These are phyloP conservation scores for Ophiocordyceps robertsii DNA, from an alignment of 2,329 filamentous ascomycete genomes.

Conservation along the genomic window DNA sequence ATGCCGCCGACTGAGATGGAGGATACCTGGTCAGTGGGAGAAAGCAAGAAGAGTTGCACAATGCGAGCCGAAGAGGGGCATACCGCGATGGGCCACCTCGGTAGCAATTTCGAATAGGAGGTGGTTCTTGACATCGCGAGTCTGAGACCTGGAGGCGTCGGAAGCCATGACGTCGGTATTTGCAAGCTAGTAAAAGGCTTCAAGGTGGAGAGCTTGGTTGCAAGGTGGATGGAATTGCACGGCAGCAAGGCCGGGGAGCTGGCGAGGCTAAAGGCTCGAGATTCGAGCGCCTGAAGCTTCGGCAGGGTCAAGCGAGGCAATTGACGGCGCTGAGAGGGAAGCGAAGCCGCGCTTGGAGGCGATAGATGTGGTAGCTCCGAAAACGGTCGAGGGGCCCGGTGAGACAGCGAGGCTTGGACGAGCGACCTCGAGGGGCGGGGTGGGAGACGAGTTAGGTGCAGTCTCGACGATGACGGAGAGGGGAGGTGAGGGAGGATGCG, in stretches of 20 bases:
- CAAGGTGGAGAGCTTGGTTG: background rate
- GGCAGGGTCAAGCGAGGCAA: no score
- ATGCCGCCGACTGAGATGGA: slow-evolving; percentile 70
- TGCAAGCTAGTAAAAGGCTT: background rate
- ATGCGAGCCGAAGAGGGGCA: slow-evolving; percentile 10
- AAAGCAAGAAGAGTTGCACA: slow-evolving; percentile 1
- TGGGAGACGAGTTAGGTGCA: background rate
- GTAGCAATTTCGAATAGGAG: slow-evolving; percentile 94
- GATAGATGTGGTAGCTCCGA: no score
- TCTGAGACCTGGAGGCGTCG: slow-evolving; percentile 25
- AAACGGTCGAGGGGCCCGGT: no score
- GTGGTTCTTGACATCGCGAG: slow-evolving; percentile 81
- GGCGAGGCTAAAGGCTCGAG: no score
- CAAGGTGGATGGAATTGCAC: background rate
- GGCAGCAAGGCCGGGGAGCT: background rate
- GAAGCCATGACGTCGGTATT: slow-evolving; percentile 27
- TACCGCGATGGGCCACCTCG: slow-evolving; percentile 93
- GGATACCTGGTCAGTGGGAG: slow-evolving; percentile 3
- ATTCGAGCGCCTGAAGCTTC: no score
- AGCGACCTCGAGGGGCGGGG: background rate
- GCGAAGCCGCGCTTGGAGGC: no score
- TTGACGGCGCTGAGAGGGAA: no score
- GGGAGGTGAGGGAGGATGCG: background rate
- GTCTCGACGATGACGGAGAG: background rate
- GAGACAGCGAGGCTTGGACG: no score